Base-by-base conservation (phyloP, 106 monocot genomes). In the Allium cepa region DNA sequence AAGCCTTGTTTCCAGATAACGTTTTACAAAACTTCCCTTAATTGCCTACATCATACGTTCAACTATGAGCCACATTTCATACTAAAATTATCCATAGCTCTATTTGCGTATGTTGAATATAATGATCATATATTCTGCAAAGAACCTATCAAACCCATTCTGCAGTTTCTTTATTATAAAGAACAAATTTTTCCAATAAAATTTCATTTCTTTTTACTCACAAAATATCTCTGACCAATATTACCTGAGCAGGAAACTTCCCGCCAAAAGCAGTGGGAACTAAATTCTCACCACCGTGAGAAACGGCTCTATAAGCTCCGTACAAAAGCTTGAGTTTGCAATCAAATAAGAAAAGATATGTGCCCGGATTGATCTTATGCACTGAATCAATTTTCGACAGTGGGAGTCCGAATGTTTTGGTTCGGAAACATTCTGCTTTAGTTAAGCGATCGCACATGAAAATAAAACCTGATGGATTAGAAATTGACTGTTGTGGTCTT, bases 161-260 rank as follows among this genome's bases (percentile, higher is more conserved):
- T 55, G 4, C 3, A 36, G 36, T 36, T 36, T 36, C 4, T 36
- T 36, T 36, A 36, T 36, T 36, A 36, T 36, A 4, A 36, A 36
- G 36, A 36, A 36, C 15, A 55, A 55, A 55, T 15, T 55, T 55
- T 55, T 55, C 11, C 11, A 7, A 15, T 55, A 55, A 55, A 4
- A 55, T 4, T 7, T 55, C 11, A 15, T 12, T 3, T 15, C 15
- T 53, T 53, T 12, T 55, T 3, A 55, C 53, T 15, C 53, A 3
- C 53, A 55, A 15, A 55, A 55, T 11, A 55, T 12, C 15, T 15
- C 11, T 5, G 26, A 60, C 26, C n/a, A 60, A 60, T 27, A 60
- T 51, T 52, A 66, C 66, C 66, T 66, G 66, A 66, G 66, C 50
- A 26, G 9, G 66, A 51, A 51, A 65, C 17, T 65, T 48, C 26